Evolutionary conservation across 2,329 filamentous ascomycete genomes (phyloP).

Genomic region (Botryosphaeria agaves): DNA sequence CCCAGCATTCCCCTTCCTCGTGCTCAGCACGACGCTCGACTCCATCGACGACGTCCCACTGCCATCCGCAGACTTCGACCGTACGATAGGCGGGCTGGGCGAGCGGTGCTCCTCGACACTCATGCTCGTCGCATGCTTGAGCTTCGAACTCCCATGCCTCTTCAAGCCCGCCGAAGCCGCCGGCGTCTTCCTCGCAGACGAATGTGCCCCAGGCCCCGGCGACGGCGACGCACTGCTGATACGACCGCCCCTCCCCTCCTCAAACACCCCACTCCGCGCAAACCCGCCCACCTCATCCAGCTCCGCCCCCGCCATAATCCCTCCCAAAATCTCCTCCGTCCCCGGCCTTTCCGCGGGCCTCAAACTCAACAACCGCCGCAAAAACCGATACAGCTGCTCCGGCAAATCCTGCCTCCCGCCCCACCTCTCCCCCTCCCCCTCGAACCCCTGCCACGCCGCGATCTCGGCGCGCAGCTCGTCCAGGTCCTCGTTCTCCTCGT

Average conservation of each 20-base stretch:
- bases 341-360: conserved; percentile 62
- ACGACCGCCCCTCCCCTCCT: conserved; percentile 11
- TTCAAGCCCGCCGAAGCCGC: not conserved
- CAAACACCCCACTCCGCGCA: conserved; percentile 15
- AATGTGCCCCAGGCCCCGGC: conserved; percentile 19
- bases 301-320: conserved; percentile 49
- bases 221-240: conserved; percentile 19
- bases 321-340: conserved; percentile 68
- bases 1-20: too few species aligned
- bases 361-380: conserved; percentile 65
- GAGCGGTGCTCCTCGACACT: conserved; percentile 20
- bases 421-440: conserved; percentile 57
- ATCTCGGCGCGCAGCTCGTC: conserved; percentile 78
- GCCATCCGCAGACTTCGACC: conserved; percentile 1
- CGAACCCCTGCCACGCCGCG: conserved; percentile 70
- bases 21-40: conserved; percentile 3
- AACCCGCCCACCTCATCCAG: conserved; percentile 27
- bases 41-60: not conserved
- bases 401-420: conserved; percentile 68
- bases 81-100: conserved; percentile 9
- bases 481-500: conserved; percentile 85
- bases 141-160: conserved; percentile 7
- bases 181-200: conserved; percentile 2
- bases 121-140: conserved; percentile 24
- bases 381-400: conserved; percentile 64